Evolutionary conservation across 2,329 filamentous ascomycete genomes (phyloP).

Genomic region (Monilinia fructicola): DNA sequence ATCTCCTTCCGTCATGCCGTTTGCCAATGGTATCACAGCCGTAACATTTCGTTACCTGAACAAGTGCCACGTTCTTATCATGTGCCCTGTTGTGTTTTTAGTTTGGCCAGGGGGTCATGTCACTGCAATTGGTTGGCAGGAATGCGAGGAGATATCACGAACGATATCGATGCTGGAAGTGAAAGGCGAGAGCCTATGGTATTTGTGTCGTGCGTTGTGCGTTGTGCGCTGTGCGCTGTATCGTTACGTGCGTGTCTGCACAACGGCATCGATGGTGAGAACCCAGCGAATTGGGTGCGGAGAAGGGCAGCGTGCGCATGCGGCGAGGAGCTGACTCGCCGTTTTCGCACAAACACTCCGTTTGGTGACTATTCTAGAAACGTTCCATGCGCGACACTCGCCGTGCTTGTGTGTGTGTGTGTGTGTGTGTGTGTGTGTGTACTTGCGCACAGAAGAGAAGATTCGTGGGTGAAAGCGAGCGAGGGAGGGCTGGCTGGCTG

Average conservation of each 20-base stretch:
- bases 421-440: not conserved
- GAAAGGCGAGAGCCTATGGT: too few species aligned
- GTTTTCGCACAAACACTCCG: not conserved
- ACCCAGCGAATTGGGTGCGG: not conserved
- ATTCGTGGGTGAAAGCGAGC: not conserved
- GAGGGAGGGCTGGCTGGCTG: too few species aligned
- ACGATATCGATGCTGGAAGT: too few species aligned
- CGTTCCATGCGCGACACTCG: too few species aligned
- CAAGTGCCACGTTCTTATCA: constrained; percentile 10
- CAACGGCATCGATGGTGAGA: too few species aligned
- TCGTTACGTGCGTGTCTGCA: constrained; percentile 5
- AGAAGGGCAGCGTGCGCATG: not conserved
- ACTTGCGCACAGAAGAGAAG: too few species aligned
- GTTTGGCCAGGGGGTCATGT: too few species aligned
- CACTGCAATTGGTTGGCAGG: too few species aligned
- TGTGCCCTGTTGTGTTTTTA: not conserved
- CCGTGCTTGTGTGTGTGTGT: not conserved
- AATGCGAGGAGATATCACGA: too few species aligned
- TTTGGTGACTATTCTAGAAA: not conserved
- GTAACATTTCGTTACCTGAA: not conserved
- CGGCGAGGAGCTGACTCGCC: not conserved
- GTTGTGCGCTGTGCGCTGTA: not conserved
- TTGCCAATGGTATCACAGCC: not conserved
- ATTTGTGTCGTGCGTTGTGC: too few species aligned
- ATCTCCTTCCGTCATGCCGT: not conserved